Evolutionary conservation across 768 basidiomycete genomes (phyloP), one percentile per base, ranked within the genome.

Genomic region (Russula sp.): DNA sequence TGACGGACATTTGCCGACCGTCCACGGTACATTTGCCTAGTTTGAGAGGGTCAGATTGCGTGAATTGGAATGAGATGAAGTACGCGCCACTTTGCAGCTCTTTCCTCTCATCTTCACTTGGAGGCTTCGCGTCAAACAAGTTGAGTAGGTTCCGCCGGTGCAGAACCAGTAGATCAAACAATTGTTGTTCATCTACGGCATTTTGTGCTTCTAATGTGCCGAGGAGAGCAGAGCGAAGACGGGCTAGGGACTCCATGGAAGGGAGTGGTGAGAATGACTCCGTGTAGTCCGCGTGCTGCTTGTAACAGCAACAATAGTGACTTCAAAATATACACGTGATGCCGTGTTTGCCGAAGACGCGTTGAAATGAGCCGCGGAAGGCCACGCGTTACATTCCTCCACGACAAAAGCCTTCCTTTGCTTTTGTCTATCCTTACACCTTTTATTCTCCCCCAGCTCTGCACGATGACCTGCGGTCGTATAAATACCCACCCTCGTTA

Each of bases 131-230:
- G 69, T 89, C 81, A 69, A 86, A 83, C 29, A 93, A 73, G 63
- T 78, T 77, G 61, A 84, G 73, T 11, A 94, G 78, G 67, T 79
- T 79, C 18, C 81, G 72, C 73, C 82, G 86, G 76, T 87, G 81
- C 47, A 82, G 70, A 77, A 88, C 81, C 66, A 91, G 75, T 71
- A 85, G 79, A 72, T 90, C 85, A 64, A 90, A 90, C 61, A 90
- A 79, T 66, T 85, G 85, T 66, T 88, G 88, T 70, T 88, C 88
- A 46, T 77, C 78, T 73, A 82, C 74, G 25, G 73, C 72, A n/a
- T 73, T 67, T 16, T 77, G 79, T 36, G 78, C 70, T 45, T 76
- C 73, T 35, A 88, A 73, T 0, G 76, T 76, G 60, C 76, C 75
- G 34, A 81, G 68, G 32, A 89, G 77, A 54, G 78, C 69, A 2